Evolutionary conservation across 169 alveolate genomes (phyloP).

Genomic region (Perkinsus chesapeaki): DNA sequence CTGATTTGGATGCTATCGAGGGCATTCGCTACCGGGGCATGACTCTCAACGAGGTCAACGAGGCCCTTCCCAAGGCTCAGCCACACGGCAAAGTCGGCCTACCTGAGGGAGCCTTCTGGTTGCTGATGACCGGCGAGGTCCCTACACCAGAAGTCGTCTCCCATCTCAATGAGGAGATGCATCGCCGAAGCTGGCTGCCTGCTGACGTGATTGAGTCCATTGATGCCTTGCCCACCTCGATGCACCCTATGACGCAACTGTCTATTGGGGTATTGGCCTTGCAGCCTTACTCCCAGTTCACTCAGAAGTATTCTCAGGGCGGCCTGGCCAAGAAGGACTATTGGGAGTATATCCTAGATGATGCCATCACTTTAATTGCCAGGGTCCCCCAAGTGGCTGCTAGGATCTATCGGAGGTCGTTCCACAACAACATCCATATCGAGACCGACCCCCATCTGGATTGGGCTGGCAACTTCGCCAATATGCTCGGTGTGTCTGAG

Average conservation of each 20-base stretch:
- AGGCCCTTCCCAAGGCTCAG: constrained; percentile 58
- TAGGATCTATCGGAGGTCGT: constrained; percentile 56
- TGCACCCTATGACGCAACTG: constrained; percentile 92
- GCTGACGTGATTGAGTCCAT: constrained; percentile 59
- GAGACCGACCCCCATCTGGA: constrained; percentile 49
- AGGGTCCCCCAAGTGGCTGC: constrained; percentile 61
- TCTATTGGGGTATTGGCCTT: constrained; percentile 74
- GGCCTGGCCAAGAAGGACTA: constrained; percentile 53
- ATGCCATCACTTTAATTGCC: constrained; percentile 69
- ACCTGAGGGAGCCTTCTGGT: constrained; percentile 89
- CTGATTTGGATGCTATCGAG: constrained; percentile 72
- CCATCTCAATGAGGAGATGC: constrained; percentile 58
- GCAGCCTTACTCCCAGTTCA: constrained; percentile 67
- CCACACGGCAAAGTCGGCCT: constrained; percentile 67
- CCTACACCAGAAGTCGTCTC: constrained; percentile 62
- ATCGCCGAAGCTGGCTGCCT: constrained; percentile 60
- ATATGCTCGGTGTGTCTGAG: constrained; percentile 57
- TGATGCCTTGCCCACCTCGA: constrained; percentile 60
- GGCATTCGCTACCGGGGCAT: constrained; percentile 83
- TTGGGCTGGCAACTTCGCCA: constrained; percentile 63
- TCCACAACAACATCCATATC: constrained; percentile 37
- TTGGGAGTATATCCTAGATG: constrained; percentile 80
- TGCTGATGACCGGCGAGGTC: constrained; percentile 77
- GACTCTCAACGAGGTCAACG: constrained; percentile 64
- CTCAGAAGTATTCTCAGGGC: constrained; percentile 27